A percentile compares a stretch with the other conserved stretches of the same genome.
Evolutionary conservation across 2,329 filamentous ascomycete genomes (phyloP).

Genomic region (Paecilomyces niveus): DNA sequence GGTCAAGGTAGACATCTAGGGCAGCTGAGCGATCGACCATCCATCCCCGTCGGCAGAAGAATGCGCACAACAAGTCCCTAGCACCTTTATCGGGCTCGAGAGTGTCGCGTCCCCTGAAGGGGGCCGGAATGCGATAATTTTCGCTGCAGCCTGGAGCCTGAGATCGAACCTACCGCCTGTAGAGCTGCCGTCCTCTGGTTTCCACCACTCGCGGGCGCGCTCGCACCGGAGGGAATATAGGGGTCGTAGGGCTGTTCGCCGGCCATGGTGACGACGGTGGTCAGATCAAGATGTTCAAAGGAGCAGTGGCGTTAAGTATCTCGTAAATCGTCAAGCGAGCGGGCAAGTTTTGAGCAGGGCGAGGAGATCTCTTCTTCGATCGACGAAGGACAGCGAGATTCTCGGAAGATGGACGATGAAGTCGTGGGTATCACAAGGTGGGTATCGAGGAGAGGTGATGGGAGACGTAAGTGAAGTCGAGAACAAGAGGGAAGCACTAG

Average conservation of each 20-base stretch:
- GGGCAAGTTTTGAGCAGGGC: constrained; percentile 1
- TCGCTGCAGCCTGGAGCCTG: not conserved
- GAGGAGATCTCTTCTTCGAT: not conserved
- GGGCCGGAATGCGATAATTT: not conserved
- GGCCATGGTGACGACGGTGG: constrained; percentile 40
- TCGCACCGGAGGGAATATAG: constrained; percentile 67
- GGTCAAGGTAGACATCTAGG: not conserved
- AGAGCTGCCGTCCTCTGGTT: constrained; percentile 65
- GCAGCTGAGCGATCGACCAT: not conserved
- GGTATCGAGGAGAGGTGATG: not conserved
- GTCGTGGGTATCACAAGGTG: not conserved
- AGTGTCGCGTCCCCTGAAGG: not conserved
- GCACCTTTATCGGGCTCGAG: not conserved
- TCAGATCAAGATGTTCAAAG: constrained; percentile 5
- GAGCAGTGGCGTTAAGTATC: constrained; percentile 9
- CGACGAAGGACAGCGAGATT: not conserved
- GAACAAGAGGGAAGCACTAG: constrained; percentile 3
- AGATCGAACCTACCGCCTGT: constrained; percentile 66
- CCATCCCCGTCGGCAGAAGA: constrained; percentile 7
- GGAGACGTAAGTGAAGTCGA: constrained; percentile 2
- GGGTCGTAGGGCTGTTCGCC: constrained; percentile 71
- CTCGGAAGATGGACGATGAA: not conserved
- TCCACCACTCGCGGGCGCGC: constrained; percentile 40
- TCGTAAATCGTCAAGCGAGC: constrained; percentile 12
- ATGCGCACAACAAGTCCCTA: not conserved